These are phyloP conservation scores for Helotiales sp. DNA, from an alignment of 2,329 filamentous ascomycete genomes.

Conservation along the genomic window DNA sequence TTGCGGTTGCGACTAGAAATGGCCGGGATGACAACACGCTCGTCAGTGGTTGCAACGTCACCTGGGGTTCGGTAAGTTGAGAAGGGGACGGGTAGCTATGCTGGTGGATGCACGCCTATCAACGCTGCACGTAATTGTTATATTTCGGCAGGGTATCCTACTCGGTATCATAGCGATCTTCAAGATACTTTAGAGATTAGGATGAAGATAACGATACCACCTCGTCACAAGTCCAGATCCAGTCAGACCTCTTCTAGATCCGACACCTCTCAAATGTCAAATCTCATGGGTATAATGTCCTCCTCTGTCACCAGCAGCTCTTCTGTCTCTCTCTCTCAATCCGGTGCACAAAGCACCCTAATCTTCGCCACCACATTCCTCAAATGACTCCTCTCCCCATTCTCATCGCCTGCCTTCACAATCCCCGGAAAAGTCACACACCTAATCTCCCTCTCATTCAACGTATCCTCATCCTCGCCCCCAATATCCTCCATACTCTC, in stretches of 20 bases:
- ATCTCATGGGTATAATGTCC: conserved; percentile 1
- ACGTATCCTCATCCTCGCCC: conserved; percentile 61
- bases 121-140: not conserved
- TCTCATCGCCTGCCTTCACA: conserved; percentile 68
- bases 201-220: not conserved
- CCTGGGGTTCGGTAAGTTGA: not conserved
- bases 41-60: not conserved
- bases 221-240: not conserved
- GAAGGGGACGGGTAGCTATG: not conserved
- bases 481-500: conserved; percentile 70
- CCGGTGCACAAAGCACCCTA: conserved; percentile 60
- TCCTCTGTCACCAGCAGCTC: not conserved
- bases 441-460: conserved; percentile 57
- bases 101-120: not conserved
- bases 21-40: not conserved
- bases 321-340: conserved; percentile 31
- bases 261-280: not conserved
- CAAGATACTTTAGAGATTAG: not conserved
- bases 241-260: not conserved
- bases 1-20: not conserved
- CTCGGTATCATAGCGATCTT: conserved; percentile 1
- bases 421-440: conserved; percentile 70
- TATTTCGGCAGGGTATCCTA: conserved; percentile 1
- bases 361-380: conserved; percentile 69
- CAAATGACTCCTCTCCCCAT: conserved; percentile 63